Percentiles rank a stretch among this genome's conserved stretches.
phyloP scores from a whole-genome alignment of 1,284 basidiomycete species.

The Ceratobasidium sp. region DNA sequence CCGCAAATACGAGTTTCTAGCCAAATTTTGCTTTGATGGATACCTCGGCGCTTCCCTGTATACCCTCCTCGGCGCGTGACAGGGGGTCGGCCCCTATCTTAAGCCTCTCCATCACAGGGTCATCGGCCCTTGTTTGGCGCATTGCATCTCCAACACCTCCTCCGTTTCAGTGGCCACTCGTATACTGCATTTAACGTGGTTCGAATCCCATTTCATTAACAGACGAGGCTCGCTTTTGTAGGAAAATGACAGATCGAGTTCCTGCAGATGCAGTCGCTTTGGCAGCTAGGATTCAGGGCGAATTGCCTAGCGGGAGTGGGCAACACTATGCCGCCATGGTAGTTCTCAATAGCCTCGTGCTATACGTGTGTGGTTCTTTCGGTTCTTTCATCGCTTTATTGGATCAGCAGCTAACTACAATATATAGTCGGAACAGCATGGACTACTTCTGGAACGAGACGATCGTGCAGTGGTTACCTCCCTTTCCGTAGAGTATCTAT shows the following conservation, averaged over 20 bases:
- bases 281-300: slow-evolving; percentile 1
- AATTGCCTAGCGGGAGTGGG: slow-evolving; percentile 16
- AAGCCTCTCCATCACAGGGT: too few species aligned
- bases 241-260: neutral
- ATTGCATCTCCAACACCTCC: neutral
- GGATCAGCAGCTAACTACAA: neutral
- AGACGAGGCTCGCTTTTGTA: too few species aligned
- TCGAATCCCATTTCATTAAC: neutral
- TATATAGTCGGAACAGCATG: slow-evolving; percentile 11
- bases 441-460: neutral
- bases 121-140: too few species aligned
- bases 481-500: slow-evolving; percentile 23
- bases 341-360: slow-evolving; percentile 2
- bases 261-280: slow-evolving; percentile 8
- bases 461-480: slow-evolving; percentile 8
- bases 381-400: neutral
- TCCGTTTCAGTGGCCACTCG: neutral
- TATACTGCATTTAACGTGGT: neutral
- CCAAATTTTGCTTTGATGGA: neutral
- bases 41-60: neutral
- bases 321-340: slow-evolving; percentile 26
- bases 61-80: too few species aligned
- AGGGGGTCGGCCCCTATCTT: neutral
- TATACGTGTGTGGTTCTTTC: slow-evolving; percentile 7
- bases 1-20: neutral